phyloP scores from a whole-genome alignment of 176 grass and related monocot genomes.

The Aegilops longissima region DNA sequence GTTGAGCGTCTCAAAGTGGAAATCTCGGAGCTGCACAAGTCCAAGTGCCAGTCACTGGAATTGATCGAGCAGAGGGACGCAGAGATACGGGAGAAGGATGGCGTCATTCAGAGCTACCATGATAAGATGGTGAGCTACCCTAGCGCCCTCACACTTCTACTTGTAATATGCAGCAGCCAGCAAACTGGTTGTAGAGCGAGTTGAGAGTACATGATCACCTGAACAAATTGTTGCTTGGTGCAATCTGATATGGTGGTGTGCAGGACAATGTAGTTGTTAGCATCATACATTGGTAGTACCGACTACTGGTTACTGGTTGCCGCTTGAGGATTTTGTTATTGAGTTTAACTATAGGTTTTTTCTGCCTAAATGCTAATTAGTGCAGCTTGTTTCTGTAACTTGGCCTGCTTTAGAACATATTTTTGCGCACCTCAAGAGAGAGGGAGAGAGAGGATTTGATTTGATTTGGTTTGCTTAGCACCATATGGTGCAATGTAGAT shows the following conservation, averaged over 20 bases:
- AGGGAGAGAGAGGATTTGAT: not conserved
- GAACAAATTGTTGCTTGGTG: not conserved
- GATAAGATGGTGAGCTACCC: slow-evolving; percentile 80
- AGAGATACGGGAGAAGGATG: slow-evolving; percentile 85
- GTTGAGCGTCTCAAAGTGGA: slow-evolving; percentile 68
- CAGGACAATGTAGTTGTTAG: not conserved
- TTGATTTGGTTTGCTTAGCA: slow-evolving; percentile 6
- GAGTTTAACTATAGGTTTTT: not conserved
- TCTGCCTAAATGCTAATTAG: not conserved
- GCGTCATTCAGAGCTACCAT: slow-evolving; percentile 73
- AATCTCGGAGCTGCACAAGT: slow-evolving; percentile 69
- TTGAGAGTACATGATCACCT: not conserved
- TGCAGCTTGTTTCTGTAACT: not conserved
- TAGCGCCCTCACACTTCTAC: not conserved
- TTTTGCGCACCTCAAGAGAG: not conserved
- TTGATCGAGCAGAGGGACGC: slow-evolving; percentile 82
- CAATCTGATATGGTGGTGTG: not conserved
- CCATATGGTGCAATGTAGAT: not conserved
- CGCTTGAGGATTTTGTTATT: not conserved
- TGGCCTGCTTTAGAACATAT: not conserved
- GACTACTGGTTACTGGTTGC: not conserved
- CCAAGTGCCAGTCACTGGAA: slow-evolving; percentile 70
- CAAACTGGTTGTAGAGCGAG: not conserved
- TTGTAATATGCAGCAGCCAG: not conserved
- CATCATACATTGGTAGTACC: not conserved